phyloP scores from a whole-genome alignment of 805 yeast genomes.

The Hanseniaspora opuntiae region DNA sequence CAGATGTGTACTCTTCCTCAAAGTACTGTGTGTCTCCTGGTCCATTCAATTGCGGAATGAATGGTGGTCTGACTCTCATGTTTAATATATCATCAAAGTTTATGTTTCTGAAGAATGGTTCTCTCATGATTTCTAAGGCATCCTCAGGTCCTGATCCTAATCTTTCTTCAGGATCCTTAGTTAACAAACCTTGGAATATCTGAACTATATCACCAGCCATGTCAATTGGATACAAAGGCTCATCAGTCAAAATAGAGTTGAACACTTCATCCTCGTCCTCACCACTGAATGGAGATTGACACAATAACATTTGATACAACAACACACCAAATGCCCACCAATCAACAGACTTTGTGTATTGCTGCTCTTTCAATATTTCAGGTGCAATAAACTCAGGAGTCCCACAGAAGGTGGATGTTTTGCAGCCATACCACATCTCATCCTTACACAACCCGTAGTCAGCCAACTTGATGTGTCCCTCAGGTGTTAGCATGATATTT shows the following conservation, averaged over 20 bases:
- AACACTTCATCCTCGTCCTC: slow-evolving; percentile 94
- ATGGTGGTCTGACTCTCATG: slow-evolving; percentile 72
- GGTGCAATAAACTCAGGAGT: slow-evolving; percentile 99
- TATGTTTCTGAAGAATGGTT: slow-evolving; percentile 81
- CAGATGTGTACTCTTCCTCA: slow-evolving; percentile 88
- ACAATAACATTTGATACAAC: slow-evolving; percentile 87
- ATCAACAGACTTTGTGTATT: slow-evolving; percentile 86
- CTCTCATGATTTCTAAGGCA: slow-evolving; percentile 88
- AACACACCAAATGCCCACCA: slow-evolving; percentile 99
- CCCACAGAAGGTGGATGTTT: slow-evolving; percentile 93
- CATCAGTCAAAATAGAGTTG: slow-evolving; percentile 91
- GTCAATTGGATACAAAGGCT: slow-evolving; percentile 89
- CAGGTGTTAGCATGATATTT: slow-evolving; percentile 74
- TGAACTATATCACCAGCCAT: slow-evolving; percentile 96
- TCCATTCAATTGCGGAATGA: slow-evolving; percentile 69
- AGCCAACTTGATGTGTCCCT: slow-evolving; percentile 91
- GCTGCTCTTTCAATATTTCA: slow-evolving; percentile 84
- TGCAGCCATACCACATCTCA: slow-evolving; percentile 69
- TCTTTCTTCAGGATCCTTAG: slow-evolving; percentile 75
- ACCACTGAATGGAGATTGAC: slow-evolving; percentile 95
- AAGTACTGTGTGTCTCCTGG: slow-evolving; percentile 88
- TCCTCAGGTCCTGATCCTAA: slow-evolving; percentile 80
- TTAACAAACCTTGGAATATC: slow-evolving; percentile 75
- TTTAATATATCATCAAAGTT: slow-evolving; percentile 74
- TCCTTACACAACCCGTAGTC: slow-evolving; percentile 97